These are phyloP conservation scores for Pichia thaimueangensis DNA, from an alignment of 805 yeast species.

Conservation along the genomic window DNA sequence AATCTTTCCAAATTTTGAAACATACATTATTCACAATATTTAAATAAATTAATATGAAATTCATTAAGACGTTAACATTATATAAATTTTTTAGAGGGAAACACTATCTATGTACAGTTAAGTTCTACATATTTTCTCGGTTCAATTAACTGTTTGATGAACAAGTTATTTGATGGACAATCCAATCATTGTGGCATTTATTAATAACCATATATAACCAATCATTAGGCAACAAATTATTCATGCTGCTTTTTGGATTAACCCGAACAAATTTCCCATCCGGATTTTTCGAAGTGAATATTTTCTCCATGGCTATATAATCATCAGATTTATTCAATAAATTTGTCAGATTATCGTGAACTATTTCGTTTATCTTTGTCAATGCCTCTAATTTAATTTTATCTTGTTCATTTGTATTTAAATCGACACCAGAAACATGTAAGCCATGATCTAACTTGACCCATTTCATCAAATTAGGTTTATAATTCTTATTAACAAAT, in stretches of 20 bases:
- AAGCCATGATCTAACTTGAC: not conserved
- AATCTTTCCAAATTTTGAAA: too few species aligned
- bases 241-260: not conserved
- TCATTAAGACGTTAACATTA: too few species aligned
- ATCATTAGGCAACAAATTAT: constrained; percentile 8
- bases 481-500: constrained; percentile 6
- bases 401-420: not conserved
- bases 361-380: not conserved
- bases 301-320: not conserved
- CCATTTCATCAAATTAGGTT: constrained; percentile 2
- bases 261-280: not conserved
- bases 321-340: not conserved
- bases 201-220: constrained; percentile 6
- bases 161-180: constrained; percentile 1
- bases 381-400: not conserved
- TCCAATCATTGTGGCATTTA: constrained; percentile 2
- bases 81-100: too few species aligned
- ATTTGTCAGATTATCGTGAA: constrained; percentile 1
- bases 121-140: too few species aligned
- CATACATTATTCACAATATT: too few species aligned
- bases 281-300: not conserved
- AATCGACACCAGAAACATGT: not conserved
- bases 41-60: too few species aligned
- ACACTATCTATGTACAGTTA: too few species aligned
- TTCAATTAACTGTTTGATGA: too few species aligned